Conservation (phyloP, 1,139 yeast species). For the Kurtzmaniella natalensis region DNA sequence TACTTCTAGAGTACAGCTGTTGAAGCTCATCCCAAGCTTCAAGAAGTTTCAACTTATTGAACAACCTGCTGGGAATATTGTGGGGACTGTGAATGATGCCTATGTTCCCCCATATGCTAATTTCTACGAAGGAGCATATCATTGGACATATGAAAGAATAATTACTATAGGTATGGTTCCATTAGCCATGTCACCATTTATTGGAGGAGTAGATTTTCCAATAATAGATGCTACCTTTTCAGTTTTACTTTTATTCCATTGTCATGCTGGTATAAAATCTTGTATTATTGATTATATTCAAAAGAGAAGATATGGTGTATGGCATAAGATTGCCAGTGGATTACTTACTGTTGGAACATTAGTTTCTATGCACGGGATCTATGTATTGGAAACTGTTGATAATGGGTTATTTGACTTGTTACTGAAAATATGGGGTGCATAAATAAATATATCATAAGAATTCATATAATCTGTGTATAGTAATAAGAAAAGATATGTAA, state of each 20-base stretch:
- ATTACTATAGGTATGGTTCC: slow-evolving; percentile 73
- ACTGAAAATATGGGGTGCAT: slow-evolving; percentile 37
- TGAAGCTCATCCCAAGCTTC: slow-evolving; percentile 39
- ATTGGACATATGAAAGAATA: slow-evolving; percentile 81
- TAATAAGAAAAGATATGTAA: no score
- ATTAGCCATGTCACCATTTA: slow-evolving; percentile 65
- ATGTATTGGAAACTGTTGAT: slow-evolving; percentile 52
- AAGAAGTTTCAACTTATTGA: slow-evolving; percentile 42
- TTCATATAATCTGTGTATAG: no score
- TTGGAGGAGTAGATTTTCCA: slow-evolving; percentile 63
- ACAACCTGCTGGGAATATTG: slow-evolving; percentile 67
- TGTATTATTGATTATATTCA: slow-evolving; percentile 92
- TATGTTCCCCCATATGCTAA: slow-evolving; percentile 58
- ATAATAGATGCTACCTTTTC: slow-evolving; percentile 67
- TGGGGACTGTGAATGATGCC: slow-evolving; percentile 81
- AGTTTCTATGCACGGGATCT: slow-evolving; percentile 63
- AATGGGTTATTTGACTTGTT: slow-evolving; percentile 55
- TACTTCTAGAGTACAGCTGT: slow-evolving; percentile 12
- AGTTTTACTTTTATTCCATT: slow-evolving; percentile 62
- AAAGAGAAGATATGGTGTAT: slow-evolving; percentile 64
- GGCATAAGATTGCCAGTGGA: slow-evolving; percentile 59
- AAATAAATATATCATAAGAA: no score
- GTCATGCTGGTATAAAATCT: slow-evolving; percentile 76
- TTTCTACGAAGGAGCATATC: slow-evolving; percentile 74
- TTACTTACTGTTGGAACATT: slow-evolving; percentile 60